Base-by-base conservation (phyloP, 352 stramenopile species). In the Phytopythium delawarense region DNA sequence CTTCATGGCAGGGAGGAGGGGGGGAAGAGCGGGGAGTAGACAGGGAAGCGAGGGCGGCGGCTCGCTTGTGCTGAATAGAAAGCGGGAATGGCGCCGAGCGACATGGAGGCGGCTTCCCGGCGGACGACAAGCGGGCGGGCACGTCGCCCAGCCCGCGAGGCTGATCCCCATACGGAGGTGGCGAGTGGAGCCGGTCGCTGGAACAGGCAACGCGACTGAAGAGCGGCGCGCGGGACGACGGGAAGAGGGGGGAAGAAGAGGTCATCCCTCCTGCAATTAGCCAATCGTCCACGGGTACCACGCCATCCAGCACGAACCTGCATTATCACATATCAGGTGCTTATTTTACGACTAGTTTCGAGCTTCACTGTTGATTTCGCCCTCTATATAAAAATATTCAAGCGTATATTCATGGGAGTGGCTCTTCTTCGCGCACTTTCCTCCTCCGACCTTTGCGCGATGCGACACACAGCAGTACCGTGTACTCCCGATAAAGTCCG, bases 1-100 rank as follows among this genome's bases (percentile, higher is more conserved):
- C 70, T 84, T 84, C 75, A 84, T 84, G 34, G 34, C 21, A 55
- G 32, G 21, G 6, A 21, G 16, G 16, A 6, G 28, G 39, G 21
- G 7, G 13, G 45, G n/a, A 25, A 39, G 25, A 13, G 39, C 39
- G 54, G 57, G 48, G 57, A 45, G 63, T 73, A 62, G 62, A 73
- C 66, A 55, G 53, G 25, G 54, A 59, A 30, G 62, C 44, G 32
- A 61, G 53, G 32, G 52, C 30, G 4, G n/a, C 12, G 1, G 55
- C 25, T 61, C 55, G 55, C 28, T 23, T 20, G 55, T 30, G 55
- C 55, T 61, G 55, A 61, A 61, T 61, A 59, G 37, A 56, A 60
- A 55, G 55, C 42, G 40, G 61, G 59, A 65, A 50, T 67, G 28
- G 6, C 20, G 57, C 15, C 7, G 30, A 48, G 28, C 28, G 28